Base-by-base conservation (phyloP, 1,139 yeast species). In the Geotrichum citri-aurantii region DNA sequence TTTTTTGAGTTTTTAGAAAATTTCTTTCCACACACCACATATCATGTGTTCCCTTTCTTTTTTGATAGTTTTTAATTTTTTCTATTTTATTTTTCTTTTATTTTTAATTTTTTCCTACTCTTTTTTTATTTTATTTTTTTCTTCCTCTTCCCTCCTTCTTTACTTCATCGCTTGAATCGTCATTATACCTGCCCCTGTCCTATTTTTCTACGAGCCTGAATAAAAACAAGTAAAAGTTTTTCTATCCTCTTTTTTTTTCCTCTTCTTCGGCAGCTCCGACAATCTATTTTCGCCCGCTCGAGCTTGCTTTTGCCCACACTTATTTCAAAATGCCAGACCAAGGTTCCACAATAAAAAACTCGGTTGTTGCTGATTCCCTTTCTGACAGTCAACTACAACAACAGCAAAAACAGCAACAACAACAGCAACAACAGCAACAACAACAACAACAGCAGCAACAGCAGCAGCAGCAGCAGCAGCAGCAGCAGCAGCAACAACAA, bases 11-110 rank as follows among this genome's bases (percentile, higher is more conserved):
- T 26, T 52, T 31, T 11, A 5, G 31, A 14, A 11, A 44, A 12
- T 52, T 24, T n/a, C 17, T 33, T 23, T 51, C 50, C 23, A 44
- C 33, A n/a, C 46, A 42, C 48, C 48, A 46, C 26, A 52, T 49
- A 11, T 52, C 27, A 33, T 55, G 42, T 51, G 50, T 50, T 19
- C 51, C 24, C 50, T 54, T 37, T 29, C 27, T 50, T 21, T 31
- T 29, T 21, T n/a, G n/a, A n/a, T n/a, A n/a, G n/a, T 56, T 51
- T 44, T 51, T 60, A 46, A 54, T 61, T 57, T 55, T 60, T 14
- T 52, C 27, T 26, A 40, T 29, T 17, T 14, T 26, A n/a, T 27
- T 31, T 48, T 58, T 56, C 31, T 52, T 57, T 50, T 37, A 5
- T 37, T 3, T 31, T 31, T 31, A 65, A 60, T 61, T 62, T 56